These are phyloP conservation scores for Cutaneotrichosporon daszewskae DNA, from an alignment of 1,284 basidiomycete species.

Conservation along the genomic window DNA sequence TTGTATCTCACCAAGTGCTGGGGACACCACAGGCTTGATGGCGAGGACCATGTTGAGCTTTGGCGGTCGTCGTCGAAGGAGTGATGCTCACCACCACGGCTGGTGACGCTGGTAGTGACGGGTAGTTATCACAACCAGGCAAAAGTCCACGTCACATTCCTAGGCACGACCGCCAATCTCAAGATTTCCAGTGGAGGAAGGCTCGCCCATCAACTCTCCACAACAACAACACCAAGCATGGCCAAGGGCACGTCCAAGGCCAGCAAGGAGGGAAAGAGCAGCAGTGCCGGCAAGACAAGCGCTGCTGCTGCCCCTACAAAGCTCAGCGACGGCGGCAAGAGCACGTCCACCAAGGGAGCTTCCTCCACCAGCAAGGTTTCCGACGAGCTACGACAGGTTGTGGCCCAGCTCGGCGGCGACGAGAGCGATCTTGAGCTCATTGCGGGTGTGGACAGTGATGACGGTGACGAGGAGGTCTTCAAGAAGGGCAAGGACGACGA, in stretches of 20 bases:
- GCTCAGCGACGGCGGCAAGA: too few relatives aligned
- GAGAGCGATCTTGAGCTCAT: conserved; percentile 54
- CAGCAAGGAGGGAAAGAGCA: neutral
- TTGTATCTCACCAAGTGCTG: conserved; percentile 41
- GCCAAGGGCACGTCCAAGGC: conserved; percentile 13
- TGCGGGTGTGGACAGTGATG: conserved; percentile 49
- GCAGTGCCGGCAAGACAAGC: neutral
- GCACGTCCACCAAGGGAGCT: too few relatives aligned
- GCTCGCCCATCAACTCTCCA: too few relatives aligned
- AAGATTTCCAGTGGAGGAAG: too few relatives aligned
- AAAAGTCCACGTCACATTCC: too few relatives aligned
- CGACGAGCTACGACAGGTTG: conserved; percentile 42
- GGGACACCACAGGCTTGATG: conserved; percentile 47
- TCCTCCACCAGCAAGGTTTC: neutral
- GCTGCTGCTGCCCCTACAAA: too few relatives aligned
- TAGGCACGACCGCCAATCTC: too few relatives aligned
- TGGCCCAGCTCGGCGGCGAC: conserved; percentile 54
- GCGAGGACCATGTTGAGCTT: conserved; percentile 22
- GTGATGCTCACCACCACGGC: too few relatives aligned
- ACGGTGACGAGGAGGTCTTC: conserved; percentile 31
- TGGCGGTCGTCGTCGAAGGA: neutral
- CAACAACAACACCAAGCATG: conserved; percentile 4
- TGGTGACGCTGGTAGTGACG: too few relatives aligned
- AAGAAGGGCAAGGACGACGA: conserved; percentile 29
- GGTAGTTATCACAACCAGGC: too few relatives aligned